Evolutionary conservation across 192 early-diverging fungal genomes (phyloP), one percentile per base, ranked within the genome.

Genomic region (Podila epigama): DNA sequence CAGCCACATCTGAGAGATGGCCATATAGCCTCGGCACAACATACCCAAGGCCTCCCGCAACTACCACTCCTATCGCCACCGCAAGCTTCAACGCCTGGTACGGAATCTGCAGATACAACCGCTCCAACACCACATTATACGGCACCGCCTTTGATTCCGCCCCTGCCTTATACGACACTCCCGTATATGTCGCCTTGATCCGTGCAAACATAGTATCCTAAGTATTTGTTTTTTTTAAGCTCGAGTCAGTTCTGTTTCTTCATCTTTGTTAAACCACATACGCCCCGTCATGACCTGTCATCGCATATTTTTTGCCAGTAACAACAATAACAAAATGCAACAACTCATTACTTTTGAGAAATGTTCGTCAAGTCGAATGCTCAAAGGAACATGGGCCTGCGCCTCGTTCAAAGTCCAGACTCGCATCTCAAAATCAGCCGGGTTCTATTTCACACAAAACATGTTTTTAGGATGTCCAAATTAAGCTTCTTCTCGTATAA

Each of bases 61-160:
- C 66, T 0, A 40, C 66, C 10, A 44, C 44, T 0, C 25, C 56
- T 8, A 77, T 77, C 15, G 37, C 66, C 6, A 13, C 66, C 4
- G 73, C 66, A 7, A 77, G 56, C 27, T 77, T 77, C 13, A 77
- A 56, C 3, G 73, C 73, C 33, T 77, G 73, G 53, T 77, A 77
- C 22, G 73, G 73, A n/a, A 77, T 68, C 27, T 63, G 55, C 28
- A 77, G 37, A 51, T 77, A 77, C 16, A 77, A 61, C 1, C 60
- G 65, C 37, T 77, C 73, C 50, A 77, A 25, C 0, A 77, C 73
- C 6, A 77, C 31, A 16, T 77, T 77, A 54, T 64, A 77, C 1
- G 73, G 73, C 1, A 77, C 48, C 16, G 50, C 55, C 6, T 37
- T 31, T 4, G 60, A 51, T 39, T 77, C 73, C 0, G 73, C 66